These are phyloP conservation scores for Alectoria sarmentosa DNA, from an alignment of 495 filamentous ascomycete species.

Conservation along the genomic window DNA sequence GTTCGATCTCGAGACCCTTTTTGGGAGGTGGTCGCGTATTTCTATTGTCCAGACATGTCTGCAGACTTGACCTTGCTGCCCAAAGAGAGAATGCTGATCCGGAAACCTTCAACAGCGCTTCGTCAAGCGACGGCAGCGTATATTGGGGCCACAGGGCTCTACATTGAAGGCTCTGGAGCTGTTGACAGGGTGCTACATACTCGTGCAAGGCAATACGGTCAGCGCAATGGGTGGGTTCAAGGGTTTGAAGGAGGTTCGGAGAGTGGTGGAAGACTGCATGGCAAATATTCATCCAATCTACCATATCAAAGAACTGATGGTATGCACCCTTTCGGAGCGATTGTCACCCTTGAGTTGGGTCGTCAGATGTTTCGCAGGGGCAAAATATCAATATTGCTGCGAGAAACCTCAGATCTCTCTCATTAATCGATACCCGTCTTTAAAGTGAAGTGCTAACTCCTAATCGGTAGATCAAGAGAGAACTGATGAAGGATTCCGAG, in stretches of 20 bases:
- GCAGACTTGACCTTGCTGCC: neutral
- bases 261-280: constrained; percentile 94
- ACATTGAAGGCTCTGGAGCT: constrained; percentile 93
- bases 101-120: constrained; percentile 48
- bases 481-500: constrained; percentile 91
- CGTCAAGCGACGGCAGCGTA: constrained; percentile 88
- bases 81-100: neutral
- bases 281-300: constrained; percentile 89
- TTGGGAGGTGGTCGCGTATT: neutral
- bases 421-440: neutral
- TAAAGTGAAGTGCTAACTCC: neutral
- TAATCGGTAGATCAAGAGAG: constrained; percentile 64
- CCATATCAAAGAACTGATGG: constrained; percentile 96
- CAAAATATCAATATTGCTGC: neutral
- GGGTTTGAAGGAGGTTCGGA: constrained; percentile 85
- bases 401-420: too few species aligned
- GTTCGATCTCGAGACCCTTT: neutral
- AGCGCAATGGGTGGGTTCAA: constrained; percentile 85
- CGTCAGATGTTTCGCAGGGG: neutral
- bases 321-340: neutral
- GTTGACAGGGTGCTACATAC: constrained; percentile 87
- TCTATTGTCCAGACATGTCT: neutral
- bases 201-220: constrained; percentile 97
- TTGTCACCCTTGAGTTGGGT: neutral
- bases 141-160: constrained; percentile 74